Evolutionary conservation across 495 filamentous ascomycete genomes (phyloP), one percentile per base, ranked within the genome.

Genomic region (Delitschia confertaspora): DNA sequence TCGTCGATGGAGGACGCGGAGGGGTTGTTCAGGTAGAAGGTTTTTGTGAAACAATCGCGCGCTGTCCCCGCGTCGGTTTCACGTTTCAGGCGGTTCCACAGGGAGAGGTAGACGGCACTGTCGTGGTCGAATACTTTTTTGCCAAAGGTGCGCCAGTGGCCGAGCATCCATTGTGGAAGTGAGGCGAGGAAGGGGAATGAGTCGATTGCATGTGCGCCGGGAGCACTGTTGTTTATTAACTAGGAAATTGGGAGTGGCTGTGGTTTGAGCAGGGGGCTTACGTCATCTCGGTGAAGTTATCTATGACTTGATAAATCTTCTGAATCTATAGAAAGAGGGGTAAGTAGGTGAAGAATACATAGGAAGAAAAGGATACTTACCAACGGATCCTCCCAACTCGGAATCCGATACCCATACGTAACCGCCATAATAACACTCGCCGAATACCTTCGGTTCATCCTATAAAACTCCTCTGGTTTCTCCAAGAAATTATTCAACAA

Each of bases 401-500:
- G 42, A 30, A 54, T 46, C 10, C 47, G 42, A 18, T 42, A 55
- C 30, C 51, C 61, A 38, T 53, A 64, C 9, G 48, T 56, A 20
- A 57, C 45, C 34, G 48, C 34, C 44, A 58, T 56, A 35, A 64
- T 59, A 4, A 62, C 55, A 13, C 44, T 55, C 10, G 49, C 31
- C 16, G 61, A 44, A 36, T 58, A 62, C 19, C 57, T 27, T 35
- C 60, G 31, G 35, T 55, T 53, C 30, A 47, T 33, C 4, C 16
- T 25, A 20, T 57, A 53, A 42, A 62, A 62, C 13, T 52, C 44
- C 16, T 53, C 40, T 10, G 55, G 47, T 31, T 34, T 35, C 13
- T 58, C 34, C 20, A 60, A 33, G 22, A 64, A 51, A 21, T 62
- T 54, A 4, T 30, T 24, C 32, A 60, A 39, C 35, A 64, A n/a